Percentiles rank a stretch among this genome's conserved stretches.
Conservation (phyloP, 306 rosid genomes). For the Vigna angularis region DNA sequence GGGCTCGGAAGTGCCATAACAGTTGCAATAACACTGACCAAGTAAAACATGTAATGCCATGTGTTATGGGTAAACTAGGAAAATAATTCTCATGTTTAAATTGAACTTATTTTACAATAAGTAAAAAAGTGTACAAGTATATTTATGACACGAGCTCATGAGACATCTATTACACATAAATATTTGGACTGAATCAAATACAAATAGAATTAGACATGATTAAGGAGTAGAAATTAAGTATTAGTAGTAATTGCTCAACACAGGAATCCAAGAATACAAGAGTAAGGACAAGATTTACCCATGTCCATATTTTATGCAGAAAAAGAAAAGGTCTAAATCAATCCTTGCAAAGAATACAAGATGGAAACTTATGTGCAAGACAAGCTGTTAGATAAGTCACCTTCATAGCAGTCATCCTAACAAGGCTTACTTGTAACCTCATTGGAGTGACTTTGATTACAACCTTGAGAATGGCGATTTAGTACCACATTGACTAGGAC, state of each 20-base stretch:
- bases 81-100: neutral
- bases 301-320: neutral
- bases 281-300: neutral
- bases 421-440: too few species aligned
- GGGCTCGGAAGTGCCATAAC: constrained; percentile 83
- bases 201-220: constrained; percentile 11
- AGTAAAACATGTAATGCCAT: constrained; percentile 41
- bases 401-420: neutral
- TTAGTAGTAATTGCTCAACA: neutral
- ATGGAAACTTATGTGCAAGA: neutral
- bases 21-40: constrained; percentile 72
- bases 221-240: neutral
- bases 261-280: neutral
- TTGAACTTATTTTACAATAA: neutral
- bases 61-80: constrained; percentile 14
- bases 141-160: neutral
- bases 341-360: neutral
- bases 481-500: neutral
- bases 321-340: neutral
- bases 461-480: too few species aligned
- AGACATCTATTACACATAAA: constrained; percentile 9
- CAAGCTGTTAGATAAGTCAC: neutral
- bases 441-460: too few species aligned
- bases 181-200: neutral
- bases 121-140: constrained; percentile 1